Base-by-base conservation (phyloP, 257 asterid genomes). In the Primulina huaijiensis region DNA sequence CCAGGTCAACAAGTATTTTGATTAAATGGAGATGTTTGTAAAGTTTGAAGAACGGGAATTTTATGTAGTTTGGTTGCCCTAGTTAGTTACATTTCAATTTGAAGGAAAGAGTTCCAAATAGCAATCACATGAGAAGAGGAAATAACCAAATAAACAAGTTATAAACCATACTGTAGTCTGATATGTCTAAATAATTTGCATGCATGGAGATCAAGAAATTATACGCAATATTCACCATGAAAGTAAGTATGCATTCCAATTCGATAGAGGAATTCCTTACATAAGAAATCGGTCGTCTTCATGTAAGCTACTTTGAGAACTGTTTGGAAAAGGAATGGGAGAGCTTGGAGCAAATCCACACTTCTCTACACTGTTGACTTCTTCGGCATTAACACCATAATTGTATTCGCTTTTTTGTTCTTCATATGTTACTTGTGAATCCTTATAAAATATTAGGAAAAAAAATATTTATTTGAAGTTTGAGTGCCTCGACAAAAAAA, bases 311-410 rank as follows among this genome's bases (percentile, higher is more conserved):
- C 40, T 64, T 30, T 60, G 71, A 57, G 76, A 23, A 61, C 61
- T 35, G 37, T 69, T 57, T 37, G 86, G 85, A 78, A 82, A 72
- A 74, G 87, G 88, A 78, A 85, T 78, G 33, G 90, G 90, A 33
- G 83, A 75, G 82, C 86, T 87, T 62, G 78, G 67, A 59, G 80
- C n/a, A 53, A 57, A 38, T 33, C 38, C 76, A 56, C 21, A 30
- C 74, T 72, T 53, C 66, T 65, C 73, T 62, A 17, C 57, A 37
- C 6, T 9, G 23, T 63, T 50, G 37, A 16, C 34, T 12, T 74
- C 71, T 64, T 61, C 79, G 20, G 68, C 65, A 73, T 75, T 84
- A 34, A 59, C 21, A 37, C 70, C 82, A 73, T 73, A 21, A 65
- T 27, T 74, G 30, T 70, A 62, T 29, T 81, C 82, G 33, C 70